phyloP scores from a whole-genome alignment of 257 asterid species.

The Rhazya stricta region DNA sequence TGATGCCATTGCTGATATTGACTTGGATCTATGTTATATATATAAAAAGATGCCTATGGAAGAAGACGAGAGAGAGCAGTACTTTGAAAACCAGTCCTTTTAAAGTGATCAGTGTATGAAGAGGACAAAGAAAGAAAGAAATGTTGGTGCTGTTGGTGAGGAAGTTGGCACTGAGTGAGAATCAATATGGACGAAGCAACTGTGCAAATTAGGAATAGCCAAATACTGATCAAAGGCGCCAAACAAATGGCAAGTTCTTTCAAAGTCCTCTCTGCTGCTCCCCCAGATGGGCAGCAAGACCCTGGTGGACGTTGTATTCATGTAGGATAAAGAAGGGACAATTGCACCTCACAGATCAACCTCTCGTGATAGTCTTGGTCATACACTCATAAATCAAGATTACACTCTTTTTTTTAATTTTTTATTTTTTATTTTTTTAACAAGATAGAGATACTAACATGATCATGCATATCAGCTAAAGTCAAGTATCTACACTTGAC shows the following conservation, averaged over 20 bases:
- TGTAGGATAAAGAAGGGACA: constrained; percentile 67
- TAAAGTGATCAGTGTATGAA: neutral
- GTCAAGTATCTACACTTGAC: too few species aligned
- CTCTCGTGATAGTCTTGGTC: constrained; percentile 19
- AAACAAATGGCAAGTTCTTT: constrained; percentile 25
- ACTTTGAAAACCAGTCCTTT: neutral
- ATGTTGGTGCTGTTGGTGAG: neutral
- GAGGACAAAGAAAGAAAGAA: neutral
- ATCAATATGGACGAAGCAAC: neutral
- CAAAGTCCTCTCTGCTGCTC: constrained; percentile 24
- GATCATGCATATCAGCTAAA: neutral
- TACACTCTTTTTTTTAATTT: neutral
- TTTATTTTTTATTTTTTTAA: too few species aligned
- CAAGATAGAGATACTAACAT: neutral
- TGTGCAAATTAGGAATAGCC: neutral
- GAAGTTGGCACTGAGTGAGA: neutral
- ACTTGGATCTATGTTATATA: neutral
- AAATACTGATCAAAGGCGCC: constrained; percentile 2
- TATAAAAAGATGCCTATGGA: neutral
- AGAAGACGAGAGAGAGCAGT: neutral
- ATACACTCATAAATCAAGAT: constrained; percentile 10
- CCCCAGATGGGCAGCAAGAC: constrained; percentile 35
- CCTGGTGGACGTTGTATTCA: constrained; percentile 30
- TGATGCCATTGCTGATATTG: neutral
- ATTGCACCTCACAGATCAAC: constrained; percentile 26